Percentiles rank a stretch among this genome's conserved stretches.
These are phyloP conservation scores for Cytospora leucostoma DNA, from an alignment of 2,329 filamentous ascomycete genomes.

Conservation along the genomic window DNA sequence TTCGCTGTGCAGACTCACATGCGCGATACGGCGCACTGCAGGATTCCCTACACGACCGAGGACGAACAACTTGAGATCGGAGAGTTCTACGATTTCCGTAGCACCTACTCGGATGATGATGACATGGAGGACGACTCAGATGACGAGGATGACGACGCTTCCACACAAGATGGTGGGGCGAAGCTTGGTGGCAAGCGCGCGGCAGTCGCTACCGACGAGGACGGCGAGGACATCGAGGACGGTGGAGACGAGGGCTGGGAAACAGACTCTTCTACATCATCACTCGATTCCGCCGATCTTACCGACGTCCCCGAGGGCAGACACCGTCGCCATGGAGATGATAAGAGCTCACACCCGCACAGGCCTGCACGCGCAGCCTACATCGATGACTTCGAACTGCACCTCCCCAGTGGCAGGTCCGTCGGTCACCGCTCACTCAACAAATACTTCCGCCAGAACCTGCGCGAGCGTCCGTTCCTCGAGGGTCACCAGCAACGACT, in stretches of 20 bases:
- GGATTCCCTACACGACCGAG: conserved; percentile 87
- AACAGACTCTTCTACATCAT: conserved; percentile 88
- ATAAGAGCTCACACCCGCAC: conserved; percentile 82
- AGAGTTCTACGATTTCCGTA: conserved; percentile 95
- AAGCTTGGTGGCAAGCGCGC: conserved; percentile 67
- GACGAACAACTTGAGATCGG: conserved; percentile 92
- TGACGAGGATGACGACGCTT: conserved; percentile 52
- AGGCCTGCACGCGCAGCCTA: conserved; percentile 76
- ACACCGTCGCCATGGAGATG: conserved; percentile 72
- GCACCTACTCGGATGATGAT: conserved; percentile 86
- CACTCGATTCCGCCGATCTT: conserved; percentile 81
- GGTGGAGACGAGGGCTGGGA: conserved; percentile 83
- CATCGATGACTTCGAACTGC: conserved; percentile 89
- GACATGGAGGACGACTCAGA: conserved; percentile 64
- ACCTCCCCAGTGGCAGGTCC: conserved; percentile 84
- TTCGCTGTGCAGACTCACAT: conserved; percentile 92
- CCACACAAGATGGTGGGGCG: conserved; percentile 59
- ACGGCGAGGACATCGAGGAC: conserved; percentile 54
- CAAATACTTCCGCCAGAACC: conserved; percentile 89
- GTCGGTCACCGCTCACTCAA: conserved; percentile 88
- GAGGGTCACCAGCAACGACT: conserved; percentile 63
- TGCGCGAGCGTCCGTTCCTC: conserved; percentile 77
- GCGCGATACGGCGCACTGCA: conserved; percentile 95
- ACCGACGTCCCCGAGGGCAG: conserved; percentile 76
- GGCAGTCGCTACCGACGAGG: conserved; percentile 51